Evolutionary conservation across 495 filamentous ascomycete genomes (phyloP).

Genomic region (Neurospora sp.): DNA sequence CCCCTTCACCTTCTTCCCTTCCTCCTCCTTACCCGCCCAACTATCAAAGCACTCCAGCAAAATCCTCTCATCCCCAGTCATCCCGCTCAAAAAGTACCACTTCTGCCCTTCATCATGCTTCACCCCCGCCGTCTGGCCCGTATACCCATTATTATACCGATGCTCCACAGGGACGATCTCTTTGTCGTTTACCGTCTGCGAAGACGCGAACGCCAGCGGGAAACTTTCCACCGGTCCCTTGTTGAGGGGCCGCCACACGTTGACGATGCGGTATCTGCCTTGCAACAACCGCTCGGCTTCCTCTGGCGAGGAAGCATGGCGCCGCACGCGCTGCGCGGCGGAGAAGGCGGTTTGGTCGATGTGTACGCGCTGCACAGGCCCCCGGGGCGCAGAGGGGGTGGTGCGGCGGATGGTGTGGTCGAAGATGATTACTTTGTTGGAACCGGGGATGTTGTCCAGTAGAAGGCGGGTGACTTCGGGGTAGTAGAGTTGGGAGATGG

Average conservation of each 20-base stretch:
- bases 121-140: slow-evolving; percentile 71
- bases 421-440: slow-evolving; percentile 60
- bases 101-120: slow-evolving; percentile 45
- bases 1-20: slow-evolving; percentile 40
- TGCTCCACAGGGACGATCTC: slow-evolving; percentile 68
- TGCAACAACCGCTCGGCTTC: slow-evolving; percentile 41
- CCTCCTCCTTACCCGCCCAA: slow-evolving; percentile 22
- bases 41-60: slow-evolving; percentile 78
- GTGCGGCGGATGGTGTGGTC: slow-evolving; percentile 81
- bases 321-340: slow-evolving; percentile 51
- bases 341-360: slow-evolving; percentile 73
- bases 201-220: slow-evolving; percentile 63
- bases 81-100: slow-evolving; percentile 76
- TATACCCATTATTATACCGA: slow-evolving; percentile 54
- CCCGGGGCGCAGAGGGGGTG: slow-evolving; percentile 38
- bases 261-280: slow-evolving; percentile 69
- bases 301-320: slow-evolving; percentile 17
- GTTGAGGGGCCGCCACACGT: slow-evolving; percentile 78
- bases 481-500: slow-evolving; percentile 65
- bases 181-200: slow-evolving; percentile 43
- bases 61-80: slow-evolving; percentile 63
- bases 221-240: slow-evolving; percentile 52
- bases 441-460: slow-evolving; percentile 48
- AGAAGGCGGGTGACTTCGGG: slow-evolving; percentile 67
- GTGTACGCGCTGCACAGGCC: slow-evolving; percentile 63